Conservation (phyloP, 768 basidiomycete genomes). For the Termitomyces sp. region DNA sequence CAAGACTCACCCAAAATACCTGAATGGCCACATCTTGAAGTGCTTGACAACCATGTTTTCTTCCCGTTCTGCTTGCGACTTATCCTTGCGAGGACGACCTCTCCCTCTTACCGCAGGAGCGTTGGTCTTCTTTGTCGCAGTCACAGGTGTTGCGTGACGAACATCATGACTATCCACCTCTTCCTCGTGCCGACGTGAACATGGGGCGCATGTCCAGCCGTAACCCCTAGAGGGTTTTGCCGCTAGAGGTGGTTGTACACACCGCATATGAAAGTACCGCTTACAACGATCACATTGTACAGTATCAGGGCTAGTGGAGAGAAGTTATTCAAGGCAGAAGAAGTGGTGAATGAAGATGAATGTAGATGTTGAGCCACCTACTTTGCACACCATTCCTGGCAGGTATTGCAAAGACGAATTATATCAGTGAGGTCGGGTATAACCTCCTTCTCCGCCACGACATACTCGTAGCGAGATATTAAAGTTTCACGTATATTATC, state of each 20-base stretch:
- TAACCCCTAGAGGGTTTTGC: conserved; percentile 95
- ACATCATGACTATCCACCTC: conserved; percentile 74
- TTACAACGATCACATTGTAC: conserved; percentile 92
- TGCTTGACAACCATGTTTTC: conserved; percentile 75
- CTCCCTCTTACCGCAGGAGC: conserved; percentile 68
- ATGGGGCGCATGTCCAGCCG: conserved; percentile 96
- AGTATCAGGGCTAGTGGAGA: conserved; percentile 59
- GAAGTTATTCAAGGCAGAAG: conserved; percentile 5
- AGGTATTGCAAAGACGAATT: conserved; percentile 81
- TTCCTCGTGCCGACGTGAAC: conserved; percentile 82
- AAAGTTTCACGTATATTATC: conserved; percentile 75
- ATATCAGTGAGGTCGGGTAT: conserved; percentile 85
- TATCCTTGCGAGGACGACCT: conserved; percentile 75
- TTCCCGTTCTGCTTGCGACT: conserved; percentile 65
- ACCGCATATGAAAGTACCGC: conserved; percentile 90
- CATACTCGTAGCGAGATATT: conserved; percentile 83
- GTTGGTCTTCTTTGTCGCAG: conserved; percentile 48
- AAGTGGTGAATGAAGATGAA: conserved; percentile 13
- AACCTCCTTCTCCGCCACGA: conserved; percentile 92
- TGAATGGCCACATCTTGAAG: conserved; percentile 89
- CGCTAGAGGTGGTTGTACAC: conserved; percentile 84
- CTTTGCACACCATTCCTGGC: conserved; percentile 86
- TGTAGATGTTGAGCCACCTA: conserved; percentile 31
- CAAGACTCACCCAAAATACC: conserved; percentile 87
- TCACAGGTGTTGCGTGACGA: conserved; percentile 46